A percentile compares a stretch with the other conserved stretches of the same genome.
Evolutionary conservation across 441 rosid genomes (phyloP).

Genomic region (Arabidopsis lyrata): DNA sequence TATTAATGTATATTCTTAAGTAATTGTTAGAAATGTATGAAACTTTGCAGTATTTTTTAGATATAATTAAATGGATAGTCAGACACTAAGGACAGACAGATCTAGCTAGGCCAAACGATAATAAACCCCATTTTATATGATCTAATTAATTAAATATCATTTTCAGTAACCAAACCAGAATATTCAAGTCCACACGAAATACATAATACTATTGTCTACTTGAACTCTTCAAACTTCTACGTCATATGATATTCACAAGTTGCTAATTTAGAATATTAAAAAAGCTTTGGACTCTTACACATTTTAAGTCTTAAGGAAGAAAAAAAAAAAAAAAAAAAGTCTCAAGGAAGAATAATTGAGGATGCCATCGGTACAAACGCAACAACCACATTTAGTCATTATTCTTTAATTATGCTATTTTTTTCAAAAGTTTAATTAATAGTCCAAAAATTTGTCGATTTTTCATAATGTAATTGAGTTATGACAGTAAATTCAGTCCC

Average conservation of each 20-base stretch:
- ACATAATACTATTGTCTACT: constrained; percentile 10
- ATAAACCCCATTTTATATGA: not conserved
- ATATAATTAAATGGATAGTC: constrained; percentile 14
- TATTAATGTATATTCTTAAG: too few relatives aligned
- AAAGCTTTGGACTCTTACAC: not conserved
- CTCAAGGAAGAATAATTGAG: constrained; percentile 10
- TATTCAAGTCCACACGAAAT: constrained; percentile 41
- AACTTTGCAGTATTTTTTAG: not conserved
- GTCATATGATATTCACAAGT: constrained; percentile 35
- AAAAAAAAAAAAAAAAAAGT: too few relatives aligned
- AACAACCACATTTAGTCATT: constrained; percentile 15
- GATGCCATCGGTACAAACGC: constrained; percentile 16
- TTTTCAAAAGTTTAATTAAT: not conserved
- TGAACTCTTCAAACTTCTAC: constrained; percentile 39
- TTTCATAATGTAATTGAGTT: not conserved
- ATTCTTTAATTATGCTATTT: not conserved
- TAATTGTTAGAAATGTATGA: not conserved
- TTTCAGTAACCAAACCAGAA: constrained; percentile 43
- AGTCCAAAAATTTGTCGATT: not conserved
- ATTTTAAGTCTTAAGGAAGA: not conserved
- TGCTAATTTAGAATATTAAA: constrained; percentile 7
- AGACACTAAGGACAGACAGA: constrained; percentile 33
- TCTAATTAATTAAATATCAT: not conserved
- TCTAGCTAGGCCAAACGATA: constrained; percentile 39
- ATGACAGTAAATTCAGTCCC: not conserved